These are phyloP conservation scores for Priceomyces castillae DNA, from an alignment of 805 yeast species.

Conservation along the genomic window DNA sequence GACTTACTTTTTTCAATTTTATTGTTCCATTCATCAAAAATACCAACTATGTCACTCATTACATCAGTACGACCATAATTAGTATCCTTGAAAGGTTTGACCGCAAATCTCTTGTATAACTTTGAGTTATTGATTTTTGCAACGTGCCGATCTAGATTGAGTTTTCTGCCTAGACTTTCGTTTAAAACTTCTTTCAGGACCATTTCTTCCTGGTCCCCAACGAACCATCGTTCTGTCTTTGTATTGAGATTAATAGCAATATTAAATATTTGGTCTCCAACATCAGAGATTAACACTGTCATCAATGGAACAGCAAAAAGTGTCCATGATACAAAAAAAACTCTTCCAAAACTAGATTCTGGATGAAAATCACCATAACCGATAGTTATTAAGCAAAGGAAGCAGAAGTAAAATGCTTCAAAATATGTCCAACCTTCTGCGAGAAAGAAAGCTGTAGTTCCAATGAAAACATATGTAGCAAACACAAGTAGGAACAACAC, in stretches of 20 bases:
- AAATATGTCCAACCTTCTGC: conserved; percentile 74
- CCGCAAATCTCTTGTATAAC: not conserved
- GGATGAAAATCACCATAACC: conserved; percentile 85
- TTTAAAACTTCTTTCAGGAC: not conserved
- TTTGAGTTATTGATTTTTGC: not conserved
- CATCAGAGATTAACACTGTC: conserved; percentile 73
- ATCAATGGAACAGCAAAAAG: conserved; percentile 80
- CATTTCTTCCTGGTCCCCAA: not conserved
- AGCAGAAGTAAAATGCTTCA: conserved; percentile 70
- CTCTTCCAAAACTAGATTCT: conserved; percentile 57
- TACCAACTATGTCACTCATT: not conserved
- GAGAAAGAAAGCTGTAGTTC: conserved; percentile 60
- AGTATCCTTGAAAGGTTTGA: not conserved
- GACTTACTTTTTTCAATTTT: not conserved
- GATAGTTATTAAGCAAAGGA: conserved; percentile 71
- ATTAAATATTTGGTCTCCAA: conserved; percentile 59
- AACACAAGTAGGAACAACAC: conserved; percentile 43
- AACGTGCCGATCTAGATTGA: not conserved
- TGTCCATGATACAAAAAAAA: conserved; percentile 79
- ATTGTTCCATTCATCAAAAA: not conserved
- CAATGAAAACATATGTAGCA: conserved; percentile 64
- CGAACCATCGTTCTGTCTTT: not conserved
- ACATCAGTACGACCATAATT: not conserved
- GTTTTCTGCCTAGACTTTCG: not conserved
- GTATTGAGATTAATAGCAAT: conserved; percentile 15